phyloP scores from a whole-genome alignment of 768 basidiomycete genomes.

The Suillus clintonianus region DNA sequence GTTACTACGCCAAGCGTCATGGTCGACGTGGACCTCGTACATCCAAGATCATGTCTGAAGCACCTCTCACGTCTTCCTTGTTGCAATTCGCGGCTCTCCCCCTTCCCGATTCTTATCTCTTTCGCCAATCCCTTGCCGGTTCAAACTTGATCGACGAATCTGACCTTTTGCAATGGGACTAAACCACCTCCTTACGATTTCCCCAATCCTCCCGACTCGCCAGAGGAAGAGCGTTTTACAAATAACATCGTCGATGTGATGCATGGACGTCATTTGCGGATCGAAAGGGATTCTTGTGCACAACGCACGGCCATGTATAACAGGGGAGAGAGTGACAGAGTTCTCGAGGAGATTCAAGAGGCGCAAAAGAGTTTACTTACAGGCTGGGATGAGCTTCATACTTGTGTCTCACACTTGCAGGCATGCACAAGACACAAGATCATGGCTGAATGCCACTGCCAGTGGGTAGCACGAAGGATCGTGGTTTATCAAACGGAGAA shows the following conservation, averaged over 20 bases:
- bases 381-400: not conserved
- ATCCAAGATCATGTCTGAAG: too few species aligned
- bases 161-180: constrained; percentile 1
- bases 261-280: not conserved
- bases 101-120: not conserved
- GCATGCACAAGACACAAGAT: too few species aligned
- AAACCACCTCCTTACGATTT: not conserved
- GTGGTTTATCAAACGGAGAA: too few species aligned
- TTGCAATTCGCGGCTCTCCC: not conserved
- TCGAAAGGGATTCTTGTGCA: not conserved
- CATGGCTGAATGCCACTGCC: not conserved
- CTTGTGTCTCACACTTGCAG: too few species aligned
- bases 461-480: not conserved
- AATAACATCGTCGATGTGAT: not conserved
- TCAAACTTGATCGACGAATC: not conserved
- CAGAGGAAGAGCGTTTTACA: not conserved
- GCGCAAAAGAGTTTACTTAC: not conserved
- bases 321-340: not conserved
- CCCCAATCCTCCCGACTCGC: not conserved
- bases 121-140: not conserved
- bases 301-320: not conserved
- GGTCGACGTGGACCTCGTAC: not conserved
- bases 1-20: not conserved
- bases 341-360: not conserved
- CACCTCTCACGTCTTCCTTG: not conserved